Evolutionary conservation across 257 asterid genomes (phyloP).

Genomic region (Solanum clarkiae): DNA sequence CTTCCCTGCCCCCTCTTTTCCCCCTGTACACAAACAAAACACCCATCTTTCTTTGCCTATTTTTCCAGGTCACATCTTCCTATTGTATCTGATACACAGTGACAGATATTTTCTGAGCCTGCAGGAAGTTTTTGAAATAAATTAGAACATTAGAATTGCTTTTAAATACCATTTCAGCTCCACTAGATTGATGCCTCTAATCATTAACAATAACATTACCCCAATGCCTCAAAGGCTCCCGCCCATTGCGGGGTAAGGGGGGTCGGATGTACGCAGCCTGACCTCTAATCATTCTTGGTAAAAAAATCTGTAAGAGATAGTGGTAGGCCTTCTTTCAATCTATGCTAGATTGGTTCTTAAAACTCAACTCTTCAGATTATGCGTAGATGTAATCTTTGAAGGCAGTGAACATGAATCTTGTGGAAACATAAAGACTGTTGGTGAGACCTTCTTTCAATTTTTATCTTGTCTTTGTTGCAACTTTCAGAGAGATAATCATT

Average conservation of each 20-base stretch:
- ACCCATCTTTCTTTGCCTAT: not conserved
- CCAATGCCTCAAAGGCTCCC: too few species aligned
- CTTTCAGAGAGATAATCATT: not conserved
- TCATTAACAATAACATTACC: too few species aligned
- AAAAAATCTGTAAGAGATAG: not conserved
- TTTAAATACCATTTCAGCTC: not conserved
- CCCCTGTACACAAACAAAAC: not conserved
- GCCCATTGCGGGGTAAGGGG: too few species aligned
- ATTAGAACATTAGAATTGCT: not conserved
- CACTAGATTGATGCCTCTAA: not conserved
- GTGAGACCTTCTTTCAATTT: not conserved
- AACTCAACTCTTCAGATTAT: not conserved
- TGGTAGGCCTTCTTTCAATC: not conserved
- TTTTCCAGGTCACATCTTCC: not conserved
- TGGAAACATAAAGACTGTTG: not conserved
- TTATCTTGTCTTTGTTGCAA: not conserved
- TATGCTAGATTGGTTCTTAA: not conserved
- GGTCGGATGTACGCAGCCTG: too few species aligned
- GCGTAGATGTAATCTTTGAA: not conserved
- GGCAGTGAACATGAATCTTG: not conserved
- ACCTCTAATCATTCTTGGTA: not conserved
- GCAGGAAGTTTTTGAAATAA: not conserved
- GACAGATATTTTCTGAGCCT: not conserved
- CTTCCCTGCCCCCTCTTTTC: not conserved
- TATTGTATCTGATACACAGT: not conserved